These are phyloP conservation scores for Coemansia sp. DNA, from an alignment of 192 early-diverging fungal species.

Conservation along the genomic window DNA sequence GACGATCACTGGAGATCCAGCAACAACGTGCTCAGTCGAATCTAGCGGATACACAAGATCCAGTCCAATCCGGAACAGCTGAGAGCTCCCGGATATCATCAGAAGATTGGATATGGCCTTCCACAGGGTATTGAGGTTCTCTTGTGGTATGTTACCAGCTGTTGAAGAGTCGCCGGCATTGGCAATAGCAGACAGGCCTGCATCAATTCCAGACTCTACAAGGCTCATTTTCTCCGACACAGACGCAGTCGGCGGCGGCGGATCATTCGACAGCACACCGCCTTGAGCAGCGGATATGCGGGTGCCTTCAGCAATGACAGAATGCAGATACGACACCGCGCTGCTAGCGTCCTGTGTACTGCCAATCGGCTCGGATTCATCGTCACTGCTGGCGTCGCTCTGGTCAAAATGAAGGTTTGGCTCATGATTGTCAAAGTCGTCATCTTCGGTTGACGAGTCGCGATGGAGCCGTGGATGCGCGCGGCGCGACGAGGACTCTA, in stretches of 20 bases:
- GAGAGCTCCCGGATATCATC: slow-evolving; percentile 33
- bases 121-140: slow-evolving; percentile 40
- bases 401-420: slow-evolving; percentile 54
- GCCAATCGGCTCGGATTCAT: slow-evolving; percentile 16
- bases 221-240: slow-evolving; percentile 31
- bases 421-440: slow-evolving; percentile 35
- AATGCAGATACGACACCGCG: slow-evolving; percentile 24
- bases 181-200: neutral
- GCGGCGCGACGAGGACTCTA: slow-evolving; percentile 28
- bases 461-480: slow-evolving; percentile 18
- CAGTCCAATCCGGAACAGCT: slow-evolving; percentile 49
- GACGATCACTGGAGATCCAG: slow-evolving; percentile 81
- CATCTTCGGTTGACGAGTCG: slow-evolving; percentile 43
- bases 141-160: slow-evolving; percentile 20
- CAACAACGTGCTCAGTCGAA: slow-evolving; percentile 84
- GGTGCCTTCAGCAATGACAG: slow-evolving; percentile 20
- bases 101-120: slow-evolving; percentile 48
- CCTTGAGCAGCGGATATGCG: slow-evolving; percentile 3
- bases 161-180: slow-evolving; percentile 25
- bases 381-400: slow-evolving; percentile 45
- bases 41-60: slow-evolving; percentile 52
- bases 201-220: slow-evolving; percentile 24
- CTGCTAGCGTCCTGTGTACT: slow-evolving; percentile 22
- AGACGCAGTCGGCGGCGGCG: slow-evolving; percentile 19
- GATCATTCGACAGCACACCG: slow-evolving; percentile 16